phyloP scores from a whole-genome alignment of 106 monocot genomes.

The Dactylorhiza incarnata region DNA sequence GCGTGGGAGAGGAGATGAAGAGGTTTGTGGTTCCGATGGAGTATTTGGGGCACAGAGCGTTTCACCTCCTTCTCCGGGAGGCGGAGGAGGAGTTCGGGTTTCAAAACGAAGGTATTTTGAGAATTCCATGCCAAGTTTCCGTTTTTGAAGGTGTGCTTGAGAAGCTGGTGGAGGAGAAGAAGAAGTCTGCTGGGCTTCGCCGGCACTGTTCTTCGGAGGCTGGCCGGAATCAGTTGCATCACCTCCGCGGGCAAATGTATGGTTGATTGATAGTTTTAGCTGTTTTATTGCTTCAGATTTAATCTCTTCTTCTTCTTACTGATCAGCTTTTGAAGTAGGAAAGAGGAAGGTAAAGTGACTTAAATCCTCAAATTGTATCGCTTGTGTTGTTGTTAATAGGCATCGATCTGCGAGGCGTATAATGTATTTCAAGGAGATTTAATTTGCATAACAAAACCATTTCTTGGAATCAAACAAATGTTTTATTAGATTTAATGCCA shows the following conservation, averaged over 20 bases:
- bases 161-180: conserved; percentile 23
- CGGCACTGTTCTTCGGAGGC: conserved; percentile 22
- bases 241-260: conserved; percentile 18
- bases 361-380: too few relatives aligned
- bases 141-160: conserved; percentile 20
- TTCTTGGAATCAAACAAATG: too few relatives aligned
- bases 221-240: conserved; percentile 3
- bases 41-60: conserved; percentile 23
- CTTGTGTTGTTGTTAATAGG: too few relatives aligned
- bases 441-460: too few relatives aligned
- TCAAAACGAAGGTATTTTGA: conserved; percentile 27
- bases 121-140: conserved; percentile 26
- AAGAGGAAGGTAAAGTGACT: too few relatives aligned
- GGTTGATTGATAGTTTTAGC: conserved; percentile 8
- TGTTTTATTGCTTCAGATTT: neutral
- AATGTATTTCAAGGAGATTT: too few relatives aligned
- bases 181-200: conserved; percentile 19
- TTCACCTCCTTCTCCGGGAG: conserved; percentile 19
- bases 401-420: too few relatives aligned
- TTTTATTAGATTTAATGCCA: too few relatives aligned
- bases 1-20: conserved; percentile 32
- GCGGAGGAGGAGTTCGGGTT: conserved; percentile 34
- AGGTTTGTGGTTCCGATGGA: conserved; percentile 32
- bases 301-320: too few relatives aligned
- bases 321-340: too few relatives aligned